Evolutionary conservation across 148 eudicot species (phyloP).

Genomic region (Fallopia convolvulus): DNA sequence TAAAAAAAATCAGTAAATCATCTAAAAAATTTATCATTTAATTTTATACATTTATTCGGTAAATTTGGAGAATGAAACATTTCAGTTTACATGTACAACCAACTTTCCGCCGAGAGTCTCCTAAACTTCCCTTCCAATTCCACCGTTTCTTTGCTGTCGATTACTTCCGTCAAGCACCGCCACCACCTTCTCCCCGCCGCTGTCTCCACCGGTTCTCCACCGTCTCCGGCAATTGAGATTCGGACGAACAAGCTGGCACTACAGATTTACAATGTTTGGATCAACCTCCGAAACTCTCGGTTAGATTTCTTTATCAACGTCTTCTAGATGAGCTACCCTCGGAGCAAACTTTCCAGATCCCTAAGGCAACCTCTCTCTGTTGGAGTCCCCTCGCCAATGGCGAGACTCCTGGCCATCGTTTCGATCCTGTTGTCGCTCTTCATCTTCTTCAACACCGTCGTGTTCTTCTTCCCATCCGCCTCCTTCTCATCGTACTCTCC

Average conservation of each 20-base stretch:
- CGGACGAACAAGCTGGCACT: not conserved
- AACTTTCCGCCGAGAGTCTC: not conserved
- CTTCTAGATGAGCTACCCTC: conserved; percentile 5
- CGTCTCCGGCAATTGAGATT: not conserved
- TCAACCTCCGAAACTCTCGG: not conserved
- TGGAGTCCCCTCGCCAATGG: conserved; percentile 14
- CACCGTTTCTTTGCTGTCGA: not conserved
- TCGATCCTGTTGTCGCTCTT: conserved; percentile 25
- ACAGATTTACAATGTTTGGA: not conserved
- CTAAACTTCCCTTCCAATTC: not conserved
- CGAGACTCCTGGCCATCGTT: conserved; percentile 17
- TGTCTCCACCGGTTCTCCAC: not conserved
- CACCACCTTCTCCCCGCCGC: not conserved
- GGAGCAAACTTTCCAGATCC: conserved; percentile 8
- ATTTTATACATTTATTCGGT: not conserved
- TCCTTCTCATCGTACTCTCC: not conserved
- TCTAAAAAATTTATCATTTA: no score
- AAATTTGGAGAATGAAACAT: not conserved
- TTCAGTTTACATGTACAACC: not conserved
- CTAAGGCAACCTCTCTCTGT: not conserved
- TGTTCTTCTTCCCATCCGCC: conserved; percentile 8
- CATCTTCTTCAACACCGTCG: conserved; percentile 26
- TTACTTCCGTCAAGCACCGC: not conserved
- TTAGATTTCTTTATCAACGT: not conserved
- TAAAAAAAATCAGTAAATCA: no score